Evolutionary conservation across 495 filamentous ascomycete species (phyloP), one percentile per base, ranked within the genome.

Genomic region (Trichoderma erinaceum): DNA sequence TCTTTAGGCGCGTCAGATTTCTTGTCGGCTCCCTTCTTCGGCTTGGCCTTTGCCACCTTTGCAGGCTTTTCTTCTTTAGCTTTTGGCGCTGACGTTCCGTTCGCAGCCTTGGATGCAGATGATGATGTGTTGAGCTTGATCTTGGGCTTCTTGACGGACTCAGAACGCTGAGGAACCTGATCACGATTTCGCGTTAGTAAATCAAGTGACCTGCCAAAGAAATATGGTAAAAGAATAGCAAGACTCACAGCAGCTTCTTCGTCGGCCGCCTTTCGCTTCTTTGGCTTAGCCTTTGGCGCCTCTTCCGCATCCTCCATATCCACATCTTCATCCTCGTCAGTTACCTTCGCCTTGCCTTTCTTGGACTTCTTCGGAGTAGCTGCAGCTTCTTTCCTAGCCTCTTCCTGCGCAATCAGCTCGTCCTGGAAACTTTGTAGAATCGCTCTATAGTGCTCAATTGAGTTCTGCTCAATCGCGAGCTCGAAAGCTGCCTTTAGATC

Each of bases 221-320:
- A 38, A 46, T 18, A 21, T 35, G 44, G 66, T 38, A 16, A 12
- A 38, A 27, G n/a, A n/a, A 23, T 11, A 16, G 18, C n/a, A 23
- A 12, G 7, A 46, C 81, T 78, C 78, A 92, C 91, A 81, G 87
- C 89, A 13, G 80, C 85, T 13, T 81, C 83, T 65, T 92, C 89
- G n/a, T 79, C 87, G 6, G 56, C 12, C 3, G 83, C 86, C 81
- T 91, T 91, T 68, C 88, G 85, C 79, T 91, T 92, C 76, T 88
- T 90, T 3, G 81, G 70, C 77, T 82, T 82, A 65, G 79, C 76
- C 69, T 83, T 83, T 64, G 74, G 74, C 38, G 83, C 82, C n/a
- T 73, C 79, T 68, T 96, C 91, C 68, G 85, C 88, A 87, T 93
- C 93, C 1, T 93, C 91, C 1, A 89, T 80, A 70, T 95, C 92